These are phyloP conservation scores for Candida mattraensis DNA, from an alignment of 805 yeast genomes.

Conservation along the genomic window DNA sequence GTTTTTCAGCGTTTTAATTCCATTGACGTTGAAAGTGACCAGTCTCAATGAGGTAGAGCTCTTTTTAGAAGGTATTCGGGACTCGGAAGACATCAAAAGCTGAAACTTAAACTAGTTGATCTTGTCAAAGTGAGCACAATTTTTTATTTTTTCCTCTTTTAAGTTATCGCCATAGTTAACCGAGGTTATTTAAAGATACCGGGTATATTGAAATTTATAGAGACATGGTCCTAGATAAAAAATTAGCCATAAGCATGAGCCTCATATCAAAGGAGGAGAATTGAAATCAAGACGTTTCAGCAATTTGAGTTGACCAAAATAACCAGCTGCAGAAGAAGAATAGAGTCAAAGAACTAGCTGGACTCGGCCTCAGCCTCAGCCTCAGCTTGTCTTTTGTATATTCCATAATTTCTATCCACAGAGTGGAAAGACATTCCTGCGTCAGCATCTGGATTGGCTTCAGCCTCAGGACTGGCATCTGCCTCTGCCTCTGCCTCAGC, in stretches of 20 bases:
- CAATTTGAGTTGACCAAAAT: too few species aligned
- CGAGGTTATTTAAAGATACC: too few species aligned
- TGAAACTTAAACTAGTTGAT: too few species aligned
- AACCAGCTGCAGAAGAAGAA: constrained; percentile 2
- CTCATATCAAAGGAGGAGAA: too few species aligned
- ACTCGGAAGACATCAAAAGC: constrained; percentile 1
- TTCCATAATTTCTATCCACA: constrained; percentile 15
- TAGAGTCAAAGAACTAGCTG: too few species aligned
- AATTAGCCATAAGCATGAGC: constrained; percentile 10
- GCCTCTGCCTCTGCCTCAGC: constrained; percentile 28
- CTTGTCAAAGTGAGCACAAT: background rate
- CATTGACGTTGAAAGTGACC: constrained; percentile 78
- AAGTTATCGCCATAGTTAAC: too few species aligned
- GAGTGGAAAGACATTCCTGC: constrained; percentile 13
- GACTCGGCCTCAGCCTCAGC: constrained; percentile 31
- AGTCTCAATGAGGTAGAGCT: constrained; percentile 23
- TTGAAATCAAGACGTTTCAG: too few species aligned
- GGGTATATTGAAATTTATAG: too few species aligned
- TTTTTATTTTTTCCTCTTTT: background rate
- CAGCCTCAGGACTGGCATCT: constrained; percentile 11
- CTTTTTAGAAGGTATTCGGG: constrained; percentile 12
- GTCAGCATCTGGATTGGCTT: constrained; percentile 18
- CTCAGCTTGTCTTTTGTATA: constrained; percentile 32
- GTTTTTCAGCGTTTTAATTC: constrained; percentile 73
- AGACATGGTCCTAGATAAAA: too few species aligned